phyloP scores from a whole-genome alignment of 495 filamentous ascomycete species.

The Penicillium paxilli region DNA sequence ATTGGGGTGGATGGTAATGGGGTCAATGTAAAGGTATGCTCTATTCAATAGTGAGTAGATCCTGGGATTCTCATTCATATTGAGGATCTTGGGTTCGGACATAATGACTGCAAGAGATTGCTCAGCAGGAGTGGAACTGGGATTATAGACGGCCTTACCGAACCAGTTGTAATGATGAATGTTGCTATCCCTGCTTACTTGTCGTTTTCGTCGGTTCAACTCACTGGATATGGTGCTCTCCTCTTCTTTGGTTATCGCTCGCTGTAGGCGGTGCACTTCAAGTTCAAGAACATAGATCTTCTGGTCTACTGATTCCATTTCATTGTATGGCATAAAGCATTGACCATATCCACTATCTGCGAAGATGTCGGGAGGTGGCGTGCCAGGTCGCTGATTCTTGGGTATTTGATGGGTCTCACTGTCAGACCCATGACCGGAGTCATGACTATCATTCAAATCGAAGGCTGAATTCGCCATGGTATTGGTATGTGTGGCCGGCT shows the following conservation, averaged over 20 bases:
- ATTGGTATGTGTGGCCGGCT: too few species aligned
- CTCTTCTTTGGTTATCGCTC: not conserved
- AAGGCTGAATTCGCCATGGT: too few species aligned
- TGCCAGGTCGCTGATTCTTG: not conserved
- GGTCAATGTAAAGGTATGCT: slow-evolving; percentile 25
- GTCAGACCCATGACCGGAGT: not conserved
- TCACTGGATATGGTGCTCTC: not conserved
- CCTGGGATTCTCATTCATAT: slow-evolving; percentile 3
- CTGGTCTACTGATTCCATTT: not conserved
- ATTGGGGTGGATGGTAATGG: slow-evolving; percentile 20
- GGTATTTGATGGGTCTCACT: not conserved
- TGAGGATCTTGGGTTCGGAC: slow-evolving; percentile 15
- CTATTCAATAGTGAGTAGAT: slow-evolving; percentile 11
- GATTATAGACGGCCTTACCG: slow-evolving; percentile 10
- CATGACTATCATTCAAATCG: not conserved
- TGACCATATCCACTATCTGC: not conserved
- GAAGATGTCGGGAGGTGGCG: not conserved
- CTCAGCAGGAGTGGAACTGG: slow-evolving; percentile 27
- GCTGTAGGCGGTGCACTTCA: not conserved
- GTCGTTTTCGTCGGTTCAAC: not conserved
- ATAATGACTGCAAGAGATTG: slow-evolving; percentile 33
- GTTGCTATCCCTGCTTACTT: not conserved
- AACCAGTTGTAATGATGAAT: slow-evolving; percentile 42
- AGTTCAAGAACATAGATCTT: not conserved
- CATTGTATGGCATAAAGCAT: not conserved